Percentiles rank a stretch among this genome's conserved stretches.
Conservation (phyloP, 495 filamentous ascomycete species). For the Tuber magnatum region DNA sequence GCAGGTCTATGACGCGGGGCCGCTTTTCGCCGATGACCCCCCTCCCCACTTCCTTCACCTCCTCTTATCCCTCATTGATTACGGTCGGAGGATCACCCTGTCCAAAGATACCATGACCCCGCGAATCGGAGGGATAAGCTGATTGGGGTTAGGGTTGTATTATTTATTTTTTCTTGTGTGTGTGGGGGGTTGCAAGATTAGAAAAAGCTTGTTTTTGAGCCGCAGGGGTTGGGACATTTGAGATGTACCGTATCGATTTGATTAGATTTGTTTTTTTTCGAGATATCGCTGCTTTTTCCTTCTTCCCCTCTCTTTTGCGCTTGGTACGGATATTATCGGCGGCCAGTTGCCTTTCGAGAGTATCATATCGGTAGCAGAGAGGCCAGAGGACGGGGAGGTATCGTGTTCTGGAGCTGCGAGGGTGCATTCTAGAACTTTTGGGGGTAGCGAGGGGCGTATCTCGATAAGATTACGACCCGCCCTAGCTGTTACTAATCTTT, state of each 20-base stretch:
- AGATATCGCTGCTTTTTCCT: not conserved
- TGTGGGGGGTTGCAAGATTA: not conserved
- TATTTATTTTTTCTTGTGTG: not conserved
- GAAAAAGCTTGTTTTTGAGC: slow-evolving; percentile 38
- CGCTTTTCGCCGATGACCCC: not conserved
- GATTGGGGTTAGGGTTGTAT: not conserved
- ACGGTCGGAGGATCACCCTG: not conserved
- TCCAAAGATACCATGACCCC: not conserved
- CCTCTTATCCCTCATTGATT: not conserved
- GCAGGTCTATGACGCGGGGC: not conserved
- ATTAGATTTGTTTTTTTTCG: not conserved
- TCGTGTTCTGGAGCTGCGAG: not conserved
- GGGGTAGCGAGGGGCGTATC: not conserved
- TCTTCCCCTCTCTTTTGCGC: not conserved
- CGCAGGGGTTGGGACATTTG: slow-evolving; percentile 24
- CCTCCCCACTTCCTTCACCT: not conserved
- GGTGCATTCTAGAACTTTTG: not conserved
- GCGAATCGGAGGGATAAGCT: not conserved
- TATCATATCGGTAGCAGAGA: not conserved
- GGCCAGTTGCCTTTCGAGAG: not conserved
- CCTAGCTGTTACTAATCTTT: not conserved
- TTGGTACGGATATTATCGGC: not conserved
- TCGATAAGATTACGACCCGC: not conserved
- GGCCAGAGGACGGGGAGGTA: not conserved
- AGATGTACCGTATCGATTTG: not conserved